Percentiles rank a stretch among this genome's conserved stretches.
These are phyloP conservation scores for Tolypocladium cylindrosporum DNA, from an alignment of 2,329 filamentous ascomycete species.

Conservation along the genomic window DNA sequence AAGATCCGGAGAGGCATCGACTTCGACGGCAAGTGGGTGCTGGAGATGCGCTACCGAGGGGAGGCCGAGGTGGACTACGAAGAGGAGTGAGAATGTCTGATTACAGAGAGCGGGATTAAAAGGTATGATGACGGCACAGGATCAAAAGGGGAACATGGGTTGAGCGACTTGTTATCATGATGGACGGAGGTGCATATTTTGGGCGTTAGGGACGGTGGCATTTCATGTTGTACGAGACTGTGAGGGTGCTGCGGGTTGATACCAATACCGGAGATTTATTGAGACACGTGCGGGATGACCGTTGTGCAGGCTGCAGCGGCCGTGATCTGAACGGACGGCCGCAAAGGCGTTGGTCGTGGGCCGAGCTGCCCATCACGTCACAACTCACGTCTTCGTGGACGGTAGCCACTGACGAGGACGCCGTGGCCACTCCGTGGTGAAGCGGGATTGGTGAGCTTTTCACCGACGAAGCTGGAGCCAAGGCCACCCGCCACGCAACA, in stretches of 20 bases:
- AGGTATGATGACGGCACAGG: neutral
- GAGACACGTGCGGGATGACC: neutral
- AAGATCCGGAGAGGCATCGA: conserved; percentile 75
- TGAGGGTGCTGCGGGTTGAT: neutral
- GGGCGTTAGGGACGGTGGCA: neutral
- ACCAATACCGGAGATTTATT: neutral
- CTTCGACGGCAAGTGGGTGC: conserved; percentile 80
- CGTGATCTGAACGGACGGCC: neutral
- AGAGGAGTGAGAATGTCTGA: conserved; percentile 3
- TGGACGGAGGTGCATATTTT: neutral
- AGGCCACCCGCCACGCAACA: neutral
- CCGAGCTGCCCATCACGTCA: neutral
- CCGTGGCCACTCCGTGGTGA: neutral
- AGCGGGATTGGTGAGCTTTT: neutral
- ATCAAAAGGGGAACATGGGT: neutral
- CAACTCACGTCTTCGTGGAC: neutral
- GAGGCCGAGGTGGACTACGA: conserved; percentile 14
- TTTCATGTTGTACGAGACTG: neutral
- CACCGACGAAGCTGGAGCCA: neutral
- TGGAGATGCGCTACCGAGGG: conserved; percentile 52
- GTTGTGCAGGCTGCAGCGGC: neutral
- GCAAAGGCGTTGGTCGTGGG: neutral
- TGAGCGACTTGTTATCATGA: neutral
- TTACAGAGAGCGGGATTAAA: conserved; percentile 2
- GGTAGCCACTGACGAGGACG: neutral